Conservation (phyloP, 192 early-diverging fungal species). For the Coemansia erecta region DNA sequence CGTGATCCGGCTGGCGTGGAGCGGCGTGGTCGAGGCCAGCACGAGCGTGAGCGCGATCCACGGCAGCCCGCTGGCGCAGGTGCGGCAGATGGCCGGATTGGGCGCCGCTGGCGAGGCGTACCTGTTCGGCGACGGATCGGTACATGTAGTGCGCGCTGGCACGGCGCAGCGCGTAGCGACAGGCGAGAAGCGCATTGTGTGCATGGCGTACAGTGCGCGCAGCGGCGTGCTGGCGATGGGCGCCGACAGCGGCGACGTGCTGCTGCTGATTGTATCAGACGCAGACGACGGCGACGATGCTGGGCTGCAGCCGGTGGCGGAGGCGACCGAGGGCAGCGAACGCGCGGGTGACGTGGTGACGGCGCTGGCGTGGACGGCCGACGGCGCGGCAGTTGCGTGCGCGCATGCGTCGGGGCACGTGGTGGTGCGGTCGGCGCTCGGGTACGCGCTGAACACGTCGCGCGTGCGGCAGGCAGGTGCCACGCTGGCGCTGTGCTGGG, state of each 20-base stretch:
- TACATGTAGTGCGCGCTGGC: constrained; percentile 7
- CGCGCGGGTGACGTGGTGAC: constrained; percentile 12
- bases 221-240: constrained; percentile 32
- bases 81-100: constrained; percentile 20
- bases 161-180: background rate
- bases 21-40: constrained; percentile 14
- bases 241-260: constrained; percentile 22
- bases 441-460: constrained; percentile 38
- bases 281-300: background rate
- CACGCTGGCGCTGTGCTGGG: constrained; percentile 18
- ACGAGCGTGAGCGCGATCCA: constrained; percentile 14
- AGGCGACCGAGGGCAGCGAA: constrained; percentile 2
- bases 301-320: constrained; percentile 6
- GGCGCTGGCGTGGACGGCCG: constrained; percentile 32
- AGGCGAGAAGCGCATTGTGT: background rate
- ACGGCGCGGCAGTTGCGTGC: constrained; percentile 37
- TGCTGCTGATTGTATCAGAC: constrained; percentile 11
- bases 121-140: constrained; percentile 27
- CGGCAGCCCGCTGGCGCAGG: constrained; percentile 21
- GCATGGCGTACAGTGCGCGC: constrained; percentile 20
- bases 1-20: constrained; percentile 33
- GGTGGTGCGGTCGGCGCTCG: constrained; percentile 27
- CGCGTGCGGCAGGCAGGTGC: constrained; percentile 15
- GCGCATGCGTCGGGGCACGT: constrained; percentile 44
- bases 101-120: background rate